A percentile compares a stretch with the other conserved stretches of the same genome.
These are phyloP conservation scores for Colletotrichum spinosum DNA, from an alignment of 2,329 filamentous ascomycete genomes.

Conservation along the genomic window DNA sequence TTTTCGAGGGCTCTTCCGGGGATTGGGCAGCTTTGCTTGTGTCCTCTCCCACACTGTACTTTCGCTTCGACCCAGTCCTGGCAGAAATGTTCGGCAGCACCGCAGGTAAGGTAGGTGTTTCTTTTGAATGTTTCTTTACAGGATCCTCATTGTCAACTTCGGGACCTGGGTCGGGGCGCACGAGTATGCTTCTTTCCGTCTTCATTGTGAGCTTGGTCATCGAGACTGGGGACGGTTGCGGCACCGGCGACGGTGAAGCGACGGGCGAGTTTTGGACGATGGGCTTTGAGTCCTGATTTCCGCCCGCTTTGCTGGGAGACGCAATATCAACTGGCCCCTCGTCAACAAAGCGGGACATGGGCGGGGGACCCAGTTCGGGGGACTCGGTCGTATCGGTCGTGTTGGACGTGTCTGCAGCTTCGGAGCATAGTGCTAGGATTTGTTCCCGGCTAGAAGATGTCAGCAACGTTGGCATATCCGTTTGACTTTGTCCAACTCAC, in stretches of 20 bases:
- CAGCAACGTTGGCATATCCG: slow-evolving; percentile 34
- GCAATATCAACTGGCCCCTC: slow-evolving; percentile 66
- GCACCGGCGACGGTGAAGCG: slow-evolving; percentile 4
- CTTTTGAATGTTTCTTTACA: slow-evolving; percentile 2
- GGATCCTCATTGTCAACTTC: slow-evolving; percentile 10
- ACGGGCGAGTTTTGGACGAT: slow-evolving; percentile 1
- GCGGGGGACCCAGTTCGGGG: slow-evolving; percentile 75
- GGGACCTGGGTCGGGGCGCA: slow-evolving; percentile 25
- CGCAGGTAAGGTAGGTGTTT: slow-evolving; percentile 16
- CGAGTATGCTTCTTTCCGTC: slow-evolving; percentile 20
- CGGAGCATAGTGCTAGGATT: slow-evolving; percentile 68
- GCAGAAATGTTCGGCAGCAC: slow-evolving; percentile 29
- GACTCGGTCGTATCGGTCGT: slow-evolving; percentile 63
- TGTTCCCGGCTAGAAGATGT: slow-evolving; percentile 65
- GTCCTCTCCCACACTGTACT: slow-evolving; percentile 67
- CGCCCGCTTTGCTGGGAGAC: slow-evolving; percentile 51
- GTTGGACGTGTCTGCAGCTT: slow-evolving; percentile 56
- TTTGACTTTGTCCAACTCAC: slow-evolving; percentile 56
- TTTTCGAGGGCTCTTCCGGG: slow-evolving; percentile 41
- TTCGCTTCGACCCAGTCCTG: slow-evolving; percentile 69
- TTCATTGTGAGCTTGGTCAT: slow-evolving; percentile 8
- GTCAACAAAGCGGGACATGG: slow-evolving; percentile 69
- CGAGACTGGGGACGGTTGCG: slow-evolving; percentile 10
- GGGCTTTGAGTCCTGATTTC: slow-evolving; percentile 3
- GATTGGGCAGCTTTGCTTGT: slow-evolving; percentile 44